Conservation (phyloP, 2,329 filamentous ascomycete species). For the Orbilia javanica region DNA sequence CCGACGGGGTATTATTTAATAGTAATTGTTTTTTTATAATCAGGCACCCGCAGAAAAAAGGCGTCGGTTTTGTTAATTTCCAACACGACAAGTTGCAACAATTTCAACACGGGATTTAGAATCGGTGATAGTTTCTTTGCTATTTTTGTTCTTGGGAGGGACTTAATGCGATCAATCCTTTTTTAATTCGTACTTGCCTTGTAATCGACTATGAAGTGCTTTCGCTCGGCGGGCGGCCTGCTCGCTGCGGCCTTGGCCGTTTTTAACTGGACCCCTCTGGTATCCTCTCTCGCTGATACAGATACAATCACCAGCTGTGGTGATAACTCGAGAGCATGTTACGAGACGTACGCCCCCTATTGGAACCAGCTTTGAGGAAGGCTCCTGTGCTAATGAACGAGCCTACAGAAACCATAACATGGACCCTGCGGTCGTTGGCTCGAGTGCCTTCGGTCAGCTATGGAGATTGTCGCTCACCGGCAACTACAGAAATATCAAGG, state of each 20-base stretch:
- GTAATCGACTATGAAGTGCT: slow-evolving; percentile 52
- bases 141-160: slow-evolving; percentile 14
- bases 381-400: slow-evolving; percentile 55
- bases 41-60: slow-evolving; percentile 1
- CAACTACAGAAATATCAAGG: slow-evolving; percentile 68
- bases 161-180: slow-evolving; percentile 41
- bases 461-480: slow-evolving; percentile 71
- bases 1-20: slow-evolving; percentile 41
- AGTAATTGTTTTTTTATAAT: slow-evolving; percentile 42
- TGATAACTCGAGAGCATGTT: slow-evolving; percentile 70
- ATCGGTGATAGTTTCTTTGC: slow-evolving; percentile 20
- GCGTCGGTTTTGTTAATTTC: slow-evolving; percentile 24
- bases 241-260: slow-evolving; percentile 39
- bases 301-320: slow-evolving; percentile 74
- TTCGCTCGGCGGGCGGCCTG: slow-evolving; percentile 46
- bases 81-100: slow-evolving; percentile 47
- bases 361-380: neutral
- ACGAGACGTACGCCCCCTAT: slow-evolving; percentile 65
- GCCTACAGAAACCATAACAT: slow-evolving; percentile 71
- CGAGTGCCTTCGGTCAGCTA: slow-evolving; percentile 71
- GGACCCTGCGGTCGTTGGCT: slow-evolving; percentile 72
- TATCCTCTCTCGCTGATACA: slow-evolving; percentile 63
- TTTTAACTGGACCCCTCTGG: slow-evolving; percentile 40
- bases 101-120: slow-evolving; percentile 21
- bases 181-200: slow-evolving; percentile 38